Conservation (phyloP, 768 basidiomycete species). For the Cystoderma amianthinum region DNA sequence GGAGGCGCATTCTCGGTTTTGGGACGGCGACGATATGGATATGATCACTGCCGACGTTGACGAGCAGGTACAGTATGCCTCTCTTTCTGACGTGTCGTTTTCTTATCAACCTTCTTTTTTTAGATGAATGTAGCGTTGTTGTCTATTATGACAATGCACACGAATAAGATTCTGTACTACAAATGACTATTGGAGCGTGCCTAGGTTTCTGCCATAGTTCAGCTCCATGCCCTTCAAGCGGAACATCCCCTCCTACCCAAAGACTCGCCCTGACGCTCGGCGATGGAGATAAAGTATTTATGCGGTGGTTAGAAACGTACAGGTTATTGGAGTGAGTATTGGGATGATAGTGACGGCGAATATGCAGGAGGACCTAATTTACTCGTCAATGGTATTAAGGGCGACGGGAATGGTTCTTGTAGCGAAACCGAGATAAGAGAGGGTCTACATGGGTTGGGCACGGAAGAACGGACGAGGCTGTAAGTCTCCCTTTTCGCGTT, state of each 20-base stretch:
- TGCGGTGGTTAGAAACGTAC: conserved; percentile 59
- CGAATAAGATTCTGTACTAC: conserved; percentile 60
- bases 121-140: conserved; percentile 34
- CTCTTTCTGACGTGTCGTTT: conserved; percentile 1
- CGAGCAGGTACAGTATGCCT: conserved; percentile 51
- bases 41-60: conserved; percentile 69
- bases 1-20: conserved; percentile 29
- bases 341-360: conserved; percentile 39
- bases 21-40: conserved; percentile 59
- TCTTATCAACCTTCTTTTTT: no score
- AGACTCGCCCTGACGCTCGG: conserved; percentile 10
- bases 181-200: conserved; percentile 77
- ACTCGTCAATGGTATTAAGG: conserved; percentile 37
- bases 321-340: conserved; percentile 72
- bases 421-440: conserved; percentile 65
- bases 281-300: conserved; percentile 22
- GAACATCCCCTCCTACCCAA: conserved; percentile 30
- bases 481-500: conserved; percentile 29
- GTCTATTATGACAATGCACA: conserved; percentile 32
- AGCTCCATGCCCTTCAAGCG: conserved; percentile 81
- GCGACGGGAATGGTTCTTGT: conserved; percentile 55
- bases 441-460: conserved; percentile 50
- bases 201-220: conserved; percentile 72
- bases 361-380: conserved; percentile 28
- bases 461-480: conserved; percentile 71